Evolutionary conservation across 2,329 filamentous ascomycete species (phyloP).

Genomic region (Basipetospora chlamydospora): DNA sequence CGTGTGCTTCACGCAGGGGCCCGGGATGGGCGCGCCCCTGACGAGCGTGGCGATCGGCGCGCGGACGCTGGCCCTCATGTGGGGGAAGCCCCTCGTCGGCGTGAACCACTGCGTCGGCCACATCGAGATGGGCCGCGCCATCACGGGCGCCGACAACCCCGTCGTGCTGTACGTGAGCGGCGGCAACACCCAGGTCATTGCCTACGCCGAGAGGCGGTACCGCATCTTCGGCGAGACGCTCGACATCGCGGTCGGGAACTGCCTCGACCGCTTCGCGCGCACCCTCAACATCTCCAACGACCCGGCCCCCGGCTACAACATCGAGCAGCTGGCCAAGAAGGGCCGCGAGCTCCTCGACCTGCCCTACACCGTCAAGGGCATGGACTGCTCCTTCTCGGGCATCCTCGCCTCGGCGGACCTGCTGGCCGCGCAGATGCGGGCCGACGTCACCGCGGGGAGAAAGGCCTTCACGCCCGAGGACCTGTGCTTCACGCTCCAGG

Average conservation of each 20-base stretch:
- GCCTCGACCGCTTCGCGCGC: conserved; percentile 86
- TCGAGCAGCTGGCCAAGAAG: conserved; percentile 78
- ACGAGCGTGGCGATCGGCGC: conserved; percentile 77
- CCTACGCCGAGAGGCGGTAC: conserved; percentile 87
- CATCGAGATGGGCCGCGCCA: conserved; percentile 94
- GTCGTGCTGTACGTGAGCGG: conserved; percentile 93
- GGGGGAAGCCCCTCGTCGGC: conserved; percentile 77
- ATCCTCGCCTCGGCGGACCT: conserved; percentile 75
- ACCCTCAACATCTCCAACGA: conserved; percentile 88
- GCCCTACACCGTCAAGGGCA: conserved; percentile 93
- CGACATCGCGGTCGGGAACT: conserved; percentile 96
- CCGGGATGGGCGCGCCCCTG: conserved; percentile 90
- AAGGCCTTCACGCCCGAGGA: conserved; percentile 62
- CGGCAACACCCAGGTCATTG: conserved; percentile 96
- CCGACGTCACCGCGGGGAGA: conserved; percentile 30
- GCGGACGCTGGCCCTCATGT: conserved; percentile 66
- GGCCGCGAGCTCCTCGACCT: conserved; percentile 65
- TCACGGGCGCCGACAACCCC: conserved; percentile 80
- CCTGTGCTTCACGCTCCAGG: conserved; percentile 86
- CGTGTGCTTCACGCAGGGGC: conserved; percentile 90
- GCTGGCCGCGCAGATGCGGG: conserved; percentile 53
- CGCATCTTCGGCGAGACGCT: conserved; percentile 96
- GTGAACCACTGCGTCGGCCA: conserved; percentile 98
- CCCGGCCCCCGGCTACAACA: conserved; percentile 93
- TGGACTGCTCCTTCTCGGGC: conserved; percentile 94